phyloP scores from a whole-genome alignment of 139 green algal species.

The Chlamydomonas eustigma region DNA sequence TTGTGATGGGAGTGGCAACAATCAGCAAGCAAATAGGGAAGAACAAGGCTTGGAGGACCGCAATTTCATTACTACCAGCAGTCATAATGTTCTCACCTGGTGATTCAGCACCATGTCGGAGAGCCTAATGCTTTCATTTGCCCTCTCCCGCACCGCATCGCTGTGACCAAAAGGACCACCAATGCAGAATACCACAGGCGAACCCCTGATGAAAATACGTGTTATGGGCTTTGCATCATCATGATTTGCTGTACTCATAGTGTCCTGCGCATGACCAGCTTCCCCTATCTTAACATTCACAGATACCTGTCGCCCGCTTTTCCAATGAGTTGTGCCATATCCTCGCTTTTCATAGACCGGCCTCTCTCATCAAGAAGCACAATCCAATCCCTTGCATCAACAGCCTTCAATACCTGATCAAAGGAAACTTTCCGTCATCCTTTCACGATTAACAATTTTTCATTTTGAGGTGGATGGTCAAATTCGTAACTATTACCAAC shows the following conservation, averaged over 20 bases:
- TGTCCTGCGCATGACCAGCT: too few species aligned
- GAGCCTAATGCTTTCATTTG: conserved; percentile 35
- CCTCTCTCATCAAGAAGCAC: conserved; percentile 18
- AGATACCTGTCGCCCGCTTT: conserved; percentile 8
- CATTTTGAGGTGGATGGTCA: too few species aligned
- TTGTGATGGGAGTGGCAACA: too few species aligned
- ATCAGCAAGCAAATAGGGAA: too few species aligned
- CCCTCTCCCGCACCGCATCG: conserved; percentile 26
- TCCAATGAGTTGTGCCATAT: conserved; percentile 6
- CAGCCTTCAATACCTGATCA: conserved; percentile 2
- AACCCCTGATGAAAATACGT: conserved; percentile 18
- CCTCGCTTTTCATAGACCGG: background rate
- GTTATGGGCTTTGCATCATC: too few species aligned
- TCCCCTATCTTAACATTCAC: background rate
- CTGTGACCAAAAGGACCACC: conserved; percentile 75
- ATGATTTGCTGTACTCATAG: background rate
- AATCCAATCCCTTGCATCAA: conserved; percentile 6
- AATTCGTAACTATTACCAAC: background rate
- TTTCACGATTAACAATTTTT: too few species aligned
- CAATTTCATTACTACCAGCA: background rate
- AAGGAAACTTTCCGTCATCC: too few species aligned
- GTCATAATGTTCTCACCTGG: conserved; percentile 50
- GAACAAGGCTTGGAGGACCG: background rate
- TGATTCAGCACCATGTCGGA: conserved; percentile 81
- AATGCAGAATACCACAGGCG: conserved; percentile 59